Evolutionary conservation across 257 asterid species (phyloP).

Genomic region (Capsicum rhomboideum): DNA sequence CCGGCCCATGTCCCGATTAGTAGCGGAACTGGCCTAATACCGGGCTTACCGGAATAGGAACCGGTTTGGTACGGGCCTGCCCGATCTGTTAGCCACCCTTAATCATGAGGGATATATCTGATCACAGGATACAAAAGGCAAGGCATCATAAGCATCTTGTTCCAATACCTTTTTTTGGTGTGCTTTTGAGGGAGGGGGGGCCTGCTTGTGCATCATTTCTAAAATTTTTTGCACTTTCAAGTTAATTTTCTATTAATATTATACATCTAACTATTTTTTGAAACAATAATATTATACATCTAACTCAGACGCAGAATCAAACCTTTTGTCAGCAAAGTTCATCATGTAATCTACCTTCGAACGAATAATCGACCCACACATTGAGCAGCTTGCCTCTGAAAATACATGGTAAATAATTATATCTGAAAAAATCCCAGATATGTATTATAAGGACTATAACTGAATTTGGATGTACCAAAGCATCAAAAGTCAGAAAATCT

Average conservation of each 20-base stretch:
- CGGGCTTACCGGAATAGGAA: too few species aligned
- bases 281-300: too few species aligned
- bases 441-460: background rate
- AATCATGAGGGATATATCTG: constrained; percentile 94
- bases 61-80: too few species aligned
- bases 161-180: background rate
- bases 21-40: too few species aligned
- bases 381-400: constrained; percentile 98
- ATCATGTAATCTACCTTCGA: constrained; percentile 99
- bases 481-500: constrained; percentile 91
- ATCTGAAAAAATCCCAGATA: background rate
- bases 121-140: constrained; percentile 1
- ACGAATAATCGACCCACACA: constrained; percentile 98
- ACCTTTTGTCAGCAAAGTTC: constrained; percentile 99
- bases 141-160: background rate
- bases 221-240: too few species aligned
- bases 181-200: too few species aligned
- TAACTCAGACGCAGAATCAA: constrained; percentile 1
- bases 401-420: background rate
- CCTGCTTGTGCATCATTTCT: too few species aligned
- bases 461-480: constrained; percentile 55
- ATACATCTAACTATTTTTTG: too few species aligned
- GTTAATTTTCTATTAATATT: background rate
- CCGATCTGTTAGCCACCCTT: too few species aligned
- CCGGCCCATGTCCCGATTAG: too few species aligned